These are phyloP conservation scores for Scheffersomyces lignicola DNA, from an alignment of 1,139 yeast species.

Conservation along the genomic window DNA sequence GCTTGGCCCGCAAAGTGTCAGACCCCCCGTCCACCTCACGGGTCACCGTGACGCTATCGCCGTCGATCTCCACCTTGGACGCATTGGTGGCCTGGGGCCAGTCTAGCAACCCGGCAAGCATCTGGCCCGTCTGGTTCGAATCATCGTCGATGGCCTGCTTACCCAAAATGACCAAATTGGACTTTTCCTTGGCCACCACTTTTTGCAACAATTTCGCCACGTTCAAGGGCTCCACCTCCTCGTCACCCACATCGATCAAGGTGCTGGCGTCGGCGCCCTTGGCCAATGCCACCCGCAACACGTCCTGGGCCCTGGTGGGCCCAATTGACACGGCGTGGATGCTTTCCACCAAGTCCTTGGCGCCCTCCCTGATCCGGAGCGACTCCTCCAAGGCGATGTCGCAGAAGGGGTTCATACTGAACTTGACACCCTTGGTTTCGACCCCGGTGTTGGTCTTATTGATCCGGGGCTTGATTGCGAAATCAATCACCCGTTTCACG, in stretches of 20 bases:
- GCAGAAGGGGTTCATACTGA: slow-evolving; percentile 94
- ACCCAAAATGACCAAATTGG: slow-evolving; percentile 84
- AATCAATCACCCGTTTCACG: slow-evolving; percentile 91
- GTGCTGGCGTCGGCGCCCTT: slow-evolving; percentile 92
- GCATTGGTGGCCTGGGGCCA: slow-evolving; percentile 99
- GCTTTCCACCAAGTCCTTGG: slow-evolving; percentile 71
- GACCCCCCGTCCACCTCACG: slow-evolving; percentile 96
- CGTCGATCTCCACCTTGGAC: slow-evolving; percentile 72
- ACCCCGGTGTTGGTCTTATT: slow-evolving; percentile 84
- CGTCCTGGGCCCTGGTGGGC: slow-evolving; percentile 81
- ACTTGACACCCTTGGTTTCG: slow-evolving; percentile 88
- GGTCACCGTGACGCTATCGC: slow-evolving; percentile 68
- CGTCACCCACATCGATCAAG: slow-evolving; percentile 74
- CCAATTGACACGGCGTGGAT: slow-evolving; percentile 95
- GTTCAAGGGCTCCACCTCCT: slow-evolving; percentile 79
- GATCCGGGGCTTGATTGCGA: slow-evolving; percentile 90
- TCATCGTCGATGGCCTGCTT: slow-evolving; percentile 98
- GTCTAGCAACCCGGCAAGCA: slow-evolving; percentile 87
- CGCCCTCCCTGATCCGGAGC: slow-evolving; percentile 66
- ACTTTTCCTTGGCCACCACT: slow-evolving; percentile 66
- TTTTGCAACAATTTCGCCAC: slow-evolving; percentile 83
- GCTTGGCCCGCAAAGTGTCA: slow-evolving; percentile 72
- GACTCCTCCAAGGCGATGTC: slow-evolving; percentile 97
- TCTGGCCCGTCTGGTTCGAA: slow-evolving; percentile 95
- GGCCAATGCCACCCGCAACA: slow-evolving; percentile 86